Percentiles rank a stretch among this genome's conserved stretches.
Conservation (phyloP, 1,284 basidiomycete species). For the Schizopora paradoxa region DNA sequence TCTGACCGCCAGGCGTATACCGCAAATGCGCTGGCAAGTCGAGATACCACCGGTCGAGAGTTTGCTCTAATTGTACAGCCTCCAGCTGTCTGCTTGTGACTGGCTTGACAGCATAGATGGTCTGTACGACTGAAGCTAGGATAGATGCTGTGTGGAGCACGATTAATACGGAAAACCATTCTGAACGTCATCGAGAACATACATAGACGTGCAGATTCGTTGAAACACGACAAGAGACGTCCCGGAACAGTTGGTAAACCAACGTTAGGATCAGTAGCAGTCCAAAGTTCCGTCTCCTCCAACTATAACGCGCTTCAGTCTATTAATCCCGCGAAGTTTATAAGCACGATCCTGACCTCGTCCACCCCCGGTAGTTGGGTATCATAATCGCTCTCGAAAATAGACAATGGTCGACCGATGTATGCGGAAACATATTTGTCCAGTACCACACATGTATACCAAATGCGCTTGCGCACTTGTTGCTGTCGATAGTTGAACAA, state of each 20-base stretch:
- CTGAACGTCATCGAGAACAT: constrained; percentile 26
- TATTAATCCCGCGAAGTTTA: not conserved
- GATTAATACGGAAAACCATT: not conserved
- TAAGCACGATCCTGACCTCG: constrained; percentile 40
- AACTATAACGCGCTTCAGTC: constrained; percentile 29
- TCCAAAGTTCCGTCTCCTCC: constrained; percentile 62
- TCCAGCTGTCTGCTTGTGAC: constrained; percentile 52
- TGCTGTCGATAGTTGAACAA: constrained; percentile 64
- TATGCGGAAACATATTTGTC: constrained; percentile 79
- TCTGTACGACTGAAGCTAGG: constrained; percentile 62
- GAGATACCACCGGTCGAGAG: constrained; percentile 74
- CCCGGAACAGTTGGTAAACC: constrained; percentile 37
- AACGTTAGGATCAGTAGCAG: constrained; percentile 1
- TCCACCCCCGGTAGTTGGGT: constrained; percentile 61
- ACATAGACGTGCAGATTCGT: constrained; percentile 69
- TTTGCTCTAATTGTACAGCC: constrained; percentile 54
- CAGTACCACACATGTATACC: constrained; percentile 78
- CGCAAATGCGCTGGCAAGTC: constrained; percentile 67
- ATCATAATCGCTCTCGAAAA: constrained; percentile 79
- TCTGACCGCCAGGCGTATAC: constrained; percentile 44
- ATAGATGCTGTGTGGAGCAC: constrained; percentile 64
- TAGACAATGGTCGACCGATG: constrained; percentile 74
- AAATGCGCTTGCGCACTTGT: constrained; percentile 70
- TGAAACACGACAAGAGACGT: constrained; percentile 69
- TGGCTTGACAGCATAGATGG: constrained; percentile 68